phyloP scores from a whole-genome alignment of 345 rosid species.

The Melaleuca alternifolia region DNA sequence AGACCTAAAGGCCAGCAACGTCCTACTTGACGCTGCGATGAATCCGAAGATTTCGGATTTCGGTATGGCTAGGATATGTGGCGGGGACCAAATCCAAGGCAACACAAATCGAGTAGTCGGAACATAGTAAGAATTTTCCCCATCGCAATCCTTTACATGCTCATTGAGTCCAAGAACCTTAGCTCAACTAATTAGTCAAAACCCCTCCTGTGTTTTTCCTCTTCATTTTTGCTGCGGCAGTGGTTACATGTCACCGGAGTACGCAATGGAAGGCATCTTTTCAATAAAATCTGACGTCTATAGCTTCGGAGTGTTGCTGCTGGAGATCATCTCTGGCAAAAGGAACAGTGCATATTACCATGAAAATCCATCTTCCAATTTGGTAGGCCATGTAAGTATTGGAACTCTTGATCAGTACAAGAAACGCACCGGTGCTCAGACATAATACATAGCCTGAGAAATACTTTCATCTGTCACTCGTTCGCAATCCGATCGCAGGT shows the following conservation, averaged over 20 bases:
- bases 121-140: slow-evolving; percentile 43
- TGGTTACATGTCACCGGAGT: slow-evolving; percentile 83
- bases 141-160: not conserved
- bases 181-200: not conserved
- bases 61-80: slow-evolving; percentile 56
- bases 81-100: slow-evolving; percentile 36
- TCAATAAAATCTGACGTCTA: slow-evolving; percentile 61
- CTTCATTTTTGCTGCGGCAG: slow-evolving; percentile 9
- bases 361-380: slow-evolving; percentile 8
- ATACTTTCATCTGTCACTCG: not conserved
- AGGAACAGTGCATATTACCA: slow-evolving; percentile 13
- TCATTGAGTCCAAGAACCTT: not conserved
- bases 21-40: slow-evolving; percentile 41
- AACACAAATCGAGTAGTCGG: slow-evolving; percentile 50
- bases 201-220: not conserved
- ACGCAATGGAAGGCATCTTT: slow-evolving; percentile 54
- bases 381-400: slow-evolving; percentile 53
- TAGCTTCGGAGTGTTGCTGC: slow-evolving; percentile 50
- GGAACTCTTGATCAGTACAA: not conserved
- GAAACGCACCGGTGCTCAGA: not conserved
- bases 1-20: slow-evolving; percentile 58
- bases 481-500: slow-evolving; percentile 12
- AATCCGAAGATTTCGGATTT: slow-evolving; percentile 65
- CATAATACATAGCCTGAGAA: not conserved
- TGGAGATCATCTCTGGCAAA: slow-evolving; percentile 49